Evolutionary conservation across 106 monocot genomes (phyloP).

Genomic region (Posidonia australis): DNA sequence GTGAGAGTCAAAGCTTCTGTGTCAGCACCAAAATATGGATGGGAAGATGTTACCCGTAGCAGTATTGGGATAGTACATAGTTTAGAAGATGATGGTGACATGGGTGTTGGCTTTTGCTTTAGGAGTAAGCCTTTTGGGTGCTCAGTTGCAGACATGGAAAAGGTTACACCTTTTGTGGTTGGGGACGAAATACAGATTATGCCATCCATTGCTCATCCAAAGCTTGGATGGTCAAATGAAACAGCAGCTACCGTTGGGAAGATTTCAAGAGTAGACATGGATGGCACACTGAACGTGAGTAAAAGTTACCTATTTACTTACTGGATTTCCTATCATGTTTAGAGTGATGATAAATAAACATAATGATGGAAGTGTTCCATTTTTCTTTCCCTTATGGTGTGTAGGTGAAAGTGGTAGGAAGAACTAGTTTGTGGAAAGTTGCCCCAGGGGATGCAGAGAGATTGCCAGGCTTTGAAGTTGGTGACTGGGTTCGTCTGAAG

Average conservation of each 20-base stretch:
- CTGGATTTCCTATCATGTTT: neutral
- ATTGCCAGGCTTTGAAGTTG: constrained; percentile 93
- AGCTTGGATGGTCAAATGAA: constrained; percentile 95
- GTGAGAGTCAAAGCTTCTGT: constrained; percentile 87
- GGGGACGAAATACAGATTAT: constrained; percentile 81
- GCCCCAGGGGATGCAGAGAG: constrained; percentile 89
- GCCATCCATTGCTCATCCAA: constrained; percentile 57
- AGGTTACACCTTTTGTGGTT: constrained; percentile 61
- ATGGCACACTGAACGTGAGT: constrained; percentile 94
- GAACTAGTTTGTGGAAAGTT: constrained; percentile 89
- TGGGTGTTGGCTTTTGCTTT: constrained; percentile 90
- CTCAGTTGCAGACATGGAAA: constrained; percentile 93
- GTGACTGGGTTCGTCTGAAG: constrained; percentile 92
- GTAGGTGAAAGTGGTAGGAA: constrained; percentile 84
- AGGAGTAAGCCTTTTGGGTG: constrained; percentile 75
- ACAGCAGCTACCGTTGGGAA: constrained; percentile 80
- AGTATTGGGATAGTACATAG: constrained; percentile 93
- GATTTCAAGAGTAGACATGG: constrained; percentile 86
- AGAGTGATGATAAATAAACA: neutral
- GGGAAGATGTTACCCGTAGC: constrained; percentile 89
- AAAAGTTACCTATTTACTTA: neutral
- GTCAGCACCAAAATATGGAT: constrained; percentile 95
- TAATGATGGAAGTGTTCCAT: neutral
- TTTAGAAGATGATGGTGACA: constrained; percentile 87
- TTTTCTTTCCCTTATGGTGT: constrained; percentile 5